Percentiles rank a stretch among this genome's conserved stretches.
phyloP scores from a whole-genome alignment of 2,329 filamentous ascomycete genomes.

The Cladosporium sp. region DNA sequence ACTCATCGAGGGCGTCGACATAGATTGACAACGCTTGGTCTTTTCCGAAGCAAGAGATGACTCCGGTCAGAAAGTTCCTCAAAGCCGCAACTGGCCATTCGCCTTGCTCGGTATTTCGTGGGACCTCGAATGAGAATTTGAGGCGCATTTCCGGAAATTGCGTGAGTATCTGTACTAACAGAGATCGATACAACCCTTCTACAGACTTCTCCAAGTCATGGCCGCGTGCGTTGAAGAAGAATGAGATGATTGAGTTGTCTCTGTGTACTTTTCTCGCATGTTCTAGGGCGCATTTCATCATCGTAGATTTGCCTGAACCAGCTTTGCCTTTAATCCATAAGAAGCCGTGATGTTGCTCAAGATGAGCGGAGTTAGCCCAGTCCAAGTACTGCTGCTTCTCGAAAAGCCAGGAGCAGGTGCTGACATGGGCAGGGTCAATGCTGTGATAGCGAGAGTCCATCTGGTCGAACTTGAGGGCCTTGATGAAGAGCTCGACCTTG shows the following conservation, averaged over 20 bases:
- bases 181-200: slow-evolving; percentile 45
- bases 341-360: slow-evolving; percentile 20
- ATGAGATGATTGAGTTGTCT: slow-evolving; percentile 31
- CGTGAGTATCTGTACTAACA: slow-evolving; percentile 43
- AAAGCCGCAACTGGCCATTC: background rate
- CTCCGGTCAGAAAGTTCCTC: background rate
- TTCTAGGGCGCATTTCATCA: slow-evolving; percentile 28
- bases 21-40: slow-evolving; percentile 31
- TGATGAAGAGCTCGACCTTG: background rate
- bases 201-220: slow-evolving; percentile 40
- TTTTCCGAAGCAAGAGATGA: slow-evolving; percentile 19
- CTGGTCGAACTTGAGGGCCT: slow-evolving; percentile 20
- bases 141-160: background rate
- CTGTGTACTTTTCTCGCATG: background rate
- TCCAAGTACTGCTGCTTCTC: slow-evolving; percentile 27
- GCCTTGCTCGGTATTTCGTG: background rate
- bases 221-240: slow-evolving; percentile 47
- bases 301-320: slow-evolving; percentile 35
- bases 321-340: slow-evolving; percentile 38
- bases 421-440: slow-evolving; percentile 32
- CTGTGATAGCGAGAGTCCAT: slow-evolving; percentile 25
- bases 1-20: slow-evolving; percentile 45
- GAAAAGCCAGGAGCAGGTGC: slow-evolving; percentile 41
- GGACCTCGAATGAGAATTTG: background rate
- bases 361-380: slow-evolving; percentile 32